Conservation (phyloP, 2,329 filamentous ascomycete species). For the Botrytis pseudocinerea region DNA sequence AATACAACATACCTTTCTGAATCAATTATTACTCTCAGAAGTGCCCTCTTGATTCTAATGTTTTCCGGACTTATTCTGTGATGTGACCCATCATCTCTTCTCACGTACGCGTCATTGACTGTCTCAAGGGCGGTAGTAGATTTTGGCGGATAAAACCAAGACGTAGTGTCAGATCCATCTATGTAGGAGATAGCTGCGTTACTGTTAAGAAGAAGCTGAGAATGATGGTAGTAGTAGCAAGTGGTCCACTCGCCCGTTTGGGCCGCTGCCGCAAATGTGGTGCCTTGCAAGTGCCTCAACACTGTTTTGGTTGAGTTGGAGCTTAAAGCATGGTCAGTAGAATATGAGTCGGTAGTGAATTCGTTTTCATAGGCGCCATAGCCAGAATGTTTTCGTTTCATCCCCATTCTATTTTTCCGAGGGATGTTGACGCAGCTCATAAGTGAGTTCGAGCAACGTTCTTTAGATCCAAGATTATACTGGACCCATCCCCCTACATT, state of each 20-base stretch:
- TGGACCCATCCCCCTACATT: not conserved
- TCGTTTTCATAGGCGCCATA: not conserved
- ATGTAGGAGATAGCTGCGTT: not conserved
- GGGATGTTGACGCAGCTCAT: not conserved
- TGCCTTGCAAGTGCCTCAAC: not conserved
- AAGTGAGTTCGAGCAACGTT: not conserved
- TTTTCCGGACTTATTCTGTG: not conserved
- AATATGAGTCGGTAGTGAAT: not conserved
- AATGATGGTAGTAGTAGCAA: not conserved
- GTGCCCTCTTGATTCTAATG: not conserved
- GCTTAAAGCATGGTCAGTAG: not conserved
- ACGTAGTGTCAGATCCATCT: no score
- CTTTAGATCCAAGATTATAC: not conserved
- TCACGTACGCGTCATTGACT: not conserved
- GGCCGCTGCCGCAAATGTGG: accelerated
- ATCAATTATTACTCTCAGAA: accelerated
- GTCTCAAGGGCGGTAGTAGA: not conserved
- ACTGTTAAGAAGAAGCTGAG: not conserved
- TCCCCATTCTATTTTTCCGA: not conserved
- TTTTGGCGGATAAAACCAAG: no score
- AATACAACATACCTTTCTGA: not conserved
- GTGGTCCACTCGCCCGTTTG: not conserved
- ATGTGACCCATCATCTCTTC: not conserved
- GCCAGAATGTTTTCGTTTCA: not conserved
- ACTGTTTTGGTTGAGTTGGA: not conserved